Evolutionary conservation across 306 rosid genomes (phyloP), one percentile per base, ranked within the genome.

Genomic region (Gastrolobium bilobum): DNA sequence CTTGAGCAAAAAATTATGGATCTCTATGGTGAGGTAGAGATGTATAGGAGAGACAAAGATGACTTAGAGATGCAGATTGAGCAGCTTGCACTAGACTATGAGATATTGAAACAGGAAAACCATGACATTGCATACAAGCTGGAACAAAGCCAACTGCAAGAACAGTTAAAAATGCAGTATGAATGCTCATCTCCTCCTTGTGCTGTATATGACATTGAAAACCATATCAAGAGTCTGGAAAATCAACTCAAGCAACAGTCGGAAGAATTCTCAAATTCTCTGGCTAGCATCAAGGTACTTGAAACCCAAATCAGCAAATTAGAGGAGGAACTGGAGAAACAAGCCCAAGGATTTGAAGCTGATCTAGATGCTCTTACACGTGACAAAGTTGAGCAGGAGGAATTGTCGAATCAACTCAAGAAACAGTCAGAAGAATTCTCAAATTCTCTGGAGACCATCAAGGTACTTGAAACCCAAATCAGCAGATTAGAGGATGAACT

Each of bases 1-100:
- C 83, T 93, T 58, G 98, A 90, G 85, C 91, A 88, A 81, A 91
- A 89, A 81, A 84, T 93, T 71, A 62, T 75, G 26, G 96, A 96
- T 75, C 96, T 96, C 73, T 83, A 83, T 73, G 79, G 94, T 35
- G 98, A 93, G 86, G 84, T 96, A 78, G 99, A 96, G 84, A 86
- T 91, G 77, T 91, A 89, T 77, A 90, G 87, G 69, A 87, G 94
- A 86, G 96, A 96, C 79, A 96, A 87, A 87, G 99, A 96, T 65
- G 99, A 93, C 78, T 84, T 96, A 31, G 99, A 96, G 86, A 93
- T 91, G 93, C 98, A 91, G 83, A 88, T 96, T 90, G 99, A 96
- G 87, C 99, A 96, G 86, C 97, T 96, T 80, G 99, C 98, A 31
- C 97, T 96, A 40, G 99, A 96, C 84, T 93, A 93, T 85, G 99